phyloP scores from a whole-genome alignment of 1,284 basidiomycete genomes.

The Chalciporus sp. region DNA sequence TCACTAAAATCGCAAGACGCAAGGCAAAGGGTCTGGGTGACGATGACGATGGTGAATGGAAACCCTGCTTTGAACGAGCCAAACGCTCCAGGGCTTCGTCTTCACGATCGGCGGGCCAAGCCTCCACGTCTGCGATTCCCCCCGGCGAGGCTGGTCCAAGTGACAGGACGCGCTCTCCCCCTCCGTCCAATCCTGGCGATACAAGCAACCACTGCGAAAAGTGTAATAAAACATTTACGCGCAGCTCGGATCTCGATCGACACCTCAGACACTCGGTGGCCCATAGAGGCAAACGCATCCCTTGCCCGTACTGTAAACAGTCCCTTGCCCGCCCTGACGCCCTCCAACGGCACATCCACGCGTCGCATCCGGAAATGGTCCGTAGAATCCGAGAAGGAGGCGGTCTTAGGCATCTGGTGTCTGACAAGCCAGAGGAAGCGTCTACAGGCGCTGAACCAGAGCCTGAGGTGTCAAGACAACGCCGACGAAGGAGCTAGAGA shows the following conservation, averaged over 20 bases:
- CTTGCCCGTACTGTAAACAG: constrained; percentile 17
- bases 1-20: constrained; percentile 8
- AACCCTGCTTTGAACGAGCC: constrained; percentile 9
- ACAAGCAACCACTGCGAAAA: constrained; percentile 10
- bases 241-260: constrained; percentile 22
- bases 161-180: not conserved
- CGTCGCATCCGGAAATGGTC: too few relatives aligned
- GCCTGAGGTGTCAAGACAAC: constrained; percentile 9
- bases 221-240: constrained; percentile 26
- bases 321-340: constrained; percentile 26
- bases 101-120: not conserved
- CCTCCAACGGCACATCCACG: constrained; percentile 19
- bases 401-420: not conserved
- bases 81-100: constrained; percentile 8
- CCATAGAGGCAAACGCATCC: constrained; percentile 16
- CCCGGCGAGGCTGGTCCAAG: not conserved
- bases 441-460: not conserved
- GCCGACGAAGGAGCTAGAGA: constrained; percentile 5
- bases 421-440: not conserved
- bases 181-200: constrained; percentile 1
- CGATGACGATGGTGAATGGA: constrained; percentile 32
- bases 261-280: constrained; percentile 26
- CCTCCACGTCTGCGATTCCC: not conserved
- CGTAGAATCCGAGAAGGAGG: too few relatives aligned
- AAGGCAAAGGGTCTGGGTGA: constrained; percentile 11